Evolutionary conservation across 371 early-diverging fungal genomes (phyloP).

Genomic region (Mortierella sp.): DNA sequence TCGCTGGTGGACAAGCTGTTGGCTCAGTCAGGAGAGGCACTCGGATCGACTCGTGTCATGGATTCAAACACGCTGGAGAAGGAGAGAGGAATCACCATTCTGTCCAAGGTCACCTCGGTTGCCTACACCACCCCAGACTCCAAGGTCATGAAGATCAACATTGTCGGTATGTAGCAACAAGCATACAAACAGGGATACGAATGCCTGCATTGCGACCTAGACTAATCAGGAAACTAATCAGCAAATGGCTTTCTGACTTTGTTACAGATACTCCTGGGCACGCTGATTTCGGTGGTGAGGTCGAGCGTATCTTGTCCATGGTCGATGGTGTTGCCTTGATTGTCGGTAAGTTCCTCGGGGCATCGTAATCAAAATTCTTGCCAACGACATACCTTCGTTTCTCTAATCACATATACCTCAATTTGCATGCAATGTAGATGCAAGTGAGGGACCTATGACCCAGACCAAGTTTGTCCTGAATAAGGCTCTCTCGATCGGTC

Average conservation of each 20-base stretch:
- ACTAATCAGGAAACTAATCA: not conserved
- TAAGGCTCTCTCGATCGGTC: conserved; percentile 76
- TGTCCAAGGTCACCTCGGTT: conserved; percentile 81
- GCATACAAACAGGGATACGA: not conserved
- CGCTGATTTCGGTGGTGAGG: conserved; percentile 86
- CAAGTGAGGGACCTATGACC: conserved; percentile 88
- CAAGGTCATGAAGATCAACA: conserved; percentile 74
- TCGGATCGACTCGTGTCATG: conserved; percentile 75
- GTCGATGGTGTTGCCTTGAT: conserved; percentile 86
- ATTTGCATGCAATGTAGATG: conserved; percentile 58
- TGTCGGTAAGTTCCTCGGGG: conserved; percentile 58
- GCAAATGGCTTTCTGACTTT: not conserved
- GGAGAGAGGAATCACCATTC: conserved; percentile 89
- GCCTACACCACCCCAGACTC: conserved; percentile 64
- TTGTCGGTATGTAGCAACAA: conserved; percentile 62
- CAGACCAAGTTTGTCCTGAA: conserved; percentile 87
- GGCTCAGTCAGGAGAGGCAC: conserved; percentile 68
- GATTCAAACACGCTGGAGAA: conserved; percentile 86
- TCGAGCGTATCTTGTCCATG: conserved; percentile 88
- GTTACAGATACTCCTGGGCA: conserved; percentile 82
- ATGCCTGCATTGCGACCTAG: not conserved
- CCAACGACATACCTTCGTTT: not conserved
- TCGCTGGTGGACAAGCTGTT: conserved; percentile 98
- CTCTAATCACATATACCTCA: not conserved
- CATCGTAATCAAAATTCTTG: not conserved